A percentile compares a stretch with the other conserved stretches of the same genome.
Evolutionary conservation across 352 stramenopile species (phyloP).

Genomic region (Hyaloperonospora brassicae): DNA sequence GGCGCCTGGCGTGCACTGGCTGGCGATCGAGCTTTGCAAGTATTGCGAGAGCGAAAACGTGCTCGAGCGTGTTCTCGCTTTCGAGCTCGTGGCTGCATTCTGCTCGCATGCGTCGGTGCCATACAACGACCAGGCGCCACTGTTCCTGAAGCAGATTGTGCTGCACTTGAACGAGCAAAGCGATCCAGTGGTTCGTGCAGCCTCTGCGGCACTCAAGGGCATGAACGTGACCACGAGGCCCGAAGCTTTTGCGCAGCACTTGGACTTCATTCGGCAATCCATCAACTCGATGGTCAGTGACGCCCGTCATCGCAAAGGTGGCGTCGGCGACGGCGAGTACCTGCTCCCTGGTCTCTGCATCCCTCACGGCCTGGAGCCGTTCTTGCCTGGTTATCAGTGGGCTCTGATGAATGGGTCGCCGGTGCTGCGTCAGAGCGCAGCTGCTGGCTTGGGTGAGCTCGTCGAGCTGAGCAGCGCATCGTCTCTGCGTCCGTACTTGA

Average conservation of each 20-base stretch:
- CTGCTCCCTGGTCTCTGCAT: conserved; percentile 74
- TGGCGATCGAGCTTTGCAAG: conserved; percentile 92
- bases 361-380: conserved; percentile 90
- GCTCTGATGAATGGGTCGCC: conserved; percentile 93
- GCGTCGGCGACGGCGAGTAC: conserved; percentile 69
- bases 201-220: conserved; percentile 83
- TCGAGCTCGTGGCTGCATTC: conserved; percentile 88
- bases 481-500: conserved; percentile 92
- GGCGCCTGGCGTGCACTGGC: conserved; percentile 88
- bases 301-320: conserved; percentile 90
- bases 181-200: conserved; percentile 80
- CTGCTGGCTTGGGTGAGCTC: conserved; percentile 93
- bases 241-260: conserved; percentile 91
- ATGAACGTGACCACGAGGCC: conserved; percentile 88
- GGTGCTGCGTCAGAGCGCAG: conserved; percentile 86
- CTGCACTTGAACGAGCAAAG: conserved; percentile 94
- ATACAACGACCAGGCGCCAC: conserved; percentile 91
- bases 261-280: conserved; percentile 95
- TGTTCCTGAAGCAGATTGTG: conserved; percentile 95
- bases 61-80: conserved; percentile 83
- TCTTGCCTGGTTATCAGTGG: conserved; percentile 96
- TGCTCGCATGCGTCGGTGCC: conserved; percentile 76
- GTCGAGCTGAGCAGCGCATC: conserved; percentile 87
- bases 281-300: conserved; percentile 96
- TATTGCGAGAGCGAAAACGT: conserved; percentile 89